Percentiles rank a stretch among this genome's conserved stretches.
Evolutionary conservation across 23 red algal genomes (phyloP).

Genomic region (Gracilaria domingensis): DNA sequence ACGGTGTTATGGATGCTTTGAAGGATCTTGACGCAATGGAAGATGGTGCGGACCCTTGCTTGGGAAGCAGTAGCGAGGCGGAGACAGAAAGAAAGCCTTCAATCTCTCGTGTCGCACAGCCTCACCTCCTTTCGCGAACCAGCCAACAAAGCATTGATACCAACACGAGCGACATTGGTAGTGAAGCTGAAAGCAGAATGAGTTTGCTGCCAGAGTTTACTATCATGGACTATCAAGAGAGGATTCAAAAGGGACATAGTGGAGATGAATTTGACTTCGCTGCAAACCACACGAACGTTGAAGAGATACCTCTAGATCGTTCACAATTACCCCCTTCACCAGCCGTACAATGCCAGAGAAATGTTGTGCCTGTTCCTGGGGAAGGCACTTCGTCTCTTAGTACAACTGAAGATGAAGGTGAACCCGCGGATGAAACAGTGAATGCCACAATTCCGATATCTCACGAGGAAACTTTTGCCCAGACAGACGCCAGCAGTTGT

Average conservation of each 20-base stretch:
- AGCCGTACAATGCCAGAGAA: neutral
- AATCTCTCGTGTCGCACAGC: neutral
- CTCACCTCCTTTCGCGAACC: neutral
- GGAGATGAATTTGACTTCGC: constrained; percentile 75
- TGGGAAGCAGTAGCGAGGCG: constrained; percentile 27
- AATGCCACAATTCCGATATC: constrained; percentile 26
- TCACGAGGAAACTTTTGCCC: too few species aligned
- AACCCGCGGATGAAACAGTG: constrained; percentile 51
- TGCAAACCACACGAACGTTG: constrained; percentile 59
- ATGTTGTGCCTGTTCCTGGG: neutral
- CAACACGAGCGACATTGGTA: constrained; percentile 1
- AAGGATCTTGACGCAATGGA: constrained; percentile 48
- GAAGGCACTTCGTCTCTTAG: constrained; percentile 11
- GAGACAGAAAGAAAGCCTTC: constrained; percentile 1
- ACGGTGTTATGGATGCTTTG: constrained; percentile 65
- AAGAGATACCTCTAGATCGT: constrained; percentile 45
- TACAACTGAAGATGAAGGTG: constrained; percentile 19
- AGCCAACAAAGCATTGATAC: constrained; percentile 12
- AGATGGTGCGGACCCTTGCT: neutral
- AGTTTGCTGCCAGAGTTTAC: constrained; percentile 51
- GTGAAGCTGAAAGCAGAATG: constrained; percentile 54
- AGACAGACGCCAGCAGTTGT: constrained; percentile 1
- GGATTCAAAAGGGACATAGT: constrained; percentile 7
- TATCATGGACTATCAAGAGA: constrained; percentile 45
- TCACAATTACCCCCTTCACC: neutral